phyloP scores from a whole-genome alignment of 768 basidiomycete genomes.

The Agaricus blazei region DNA sequence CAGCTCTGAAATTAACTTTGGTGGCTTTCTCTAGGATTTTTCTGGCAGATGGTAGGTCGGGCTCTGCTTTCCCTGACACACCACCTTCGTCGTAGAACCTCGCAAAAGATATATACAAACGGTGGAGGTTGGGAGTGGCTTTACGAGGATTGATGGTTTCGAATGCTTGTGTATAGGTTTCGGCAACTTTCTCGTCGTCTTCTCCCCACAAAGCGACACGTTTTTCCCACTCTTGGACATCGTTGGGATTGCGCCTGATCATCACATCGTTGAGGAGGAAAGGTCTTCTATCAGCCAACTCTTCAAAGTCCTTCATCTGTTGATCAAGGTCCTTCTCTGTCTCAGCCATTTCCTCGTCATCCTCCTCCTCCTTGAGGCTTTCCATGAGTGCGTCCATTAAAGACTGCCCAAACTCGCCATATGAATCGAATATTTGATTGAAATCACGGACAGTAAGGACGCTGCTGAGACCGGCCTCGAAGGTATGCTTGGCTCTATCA shows the following conservation, averaged over 20 bases:
- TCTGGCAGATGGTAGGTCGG: constrained; percentile 79
- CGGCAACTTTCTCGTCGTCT: constrained; percentile 91
- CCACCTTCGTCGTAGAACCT: constrained; percentile 98
- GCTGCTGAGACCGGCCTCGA: constrained; percentile 77
- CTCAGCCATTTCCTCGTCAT: constrained; percentile 75
- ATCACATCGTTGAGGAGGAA: constrained; percentile 97
- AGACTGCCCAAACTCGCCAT: constrained; percentile 89
- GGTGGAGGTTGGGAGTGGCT: constrained; percentile 86
- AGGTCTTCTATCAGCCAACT: constrained; percentile 89
- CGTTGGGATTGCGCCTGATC: constrained; percentile 89
- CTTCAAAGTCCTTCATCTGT: constrained; percentile 91
- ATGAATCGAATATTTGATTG: constrained; percentile 95
- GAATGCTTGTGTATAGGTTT: constrained; percentile 87
- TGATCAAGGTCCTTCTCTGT: constrained; percentile 79
- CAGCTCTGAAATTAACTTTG: constrained; percentile 88
- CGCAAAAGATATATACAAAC: constrained; percentile 91
- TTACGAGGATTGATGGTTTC: constrained; percentile 84
- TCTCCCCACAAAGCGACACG: constrained; percentile 89
- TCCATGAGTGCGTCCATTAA: constrained; percentile 90
- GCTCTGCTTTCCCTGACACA: constrained; percentile 67
- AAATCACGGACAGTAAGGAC: constrained; percentile 96
- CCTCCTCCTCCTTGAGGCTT: constrained; percentile 75
- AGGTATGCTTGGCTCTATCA: constrained; percentile 80
- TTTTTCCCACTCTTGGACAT: constrained; percentile 99
- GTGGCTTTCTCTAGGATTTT: constrained; percentile 93